Base-by-base conservation (phyloP, 2,329 filamentous ascomycete species). In the Rhynchosporium graminicola region DNA sequence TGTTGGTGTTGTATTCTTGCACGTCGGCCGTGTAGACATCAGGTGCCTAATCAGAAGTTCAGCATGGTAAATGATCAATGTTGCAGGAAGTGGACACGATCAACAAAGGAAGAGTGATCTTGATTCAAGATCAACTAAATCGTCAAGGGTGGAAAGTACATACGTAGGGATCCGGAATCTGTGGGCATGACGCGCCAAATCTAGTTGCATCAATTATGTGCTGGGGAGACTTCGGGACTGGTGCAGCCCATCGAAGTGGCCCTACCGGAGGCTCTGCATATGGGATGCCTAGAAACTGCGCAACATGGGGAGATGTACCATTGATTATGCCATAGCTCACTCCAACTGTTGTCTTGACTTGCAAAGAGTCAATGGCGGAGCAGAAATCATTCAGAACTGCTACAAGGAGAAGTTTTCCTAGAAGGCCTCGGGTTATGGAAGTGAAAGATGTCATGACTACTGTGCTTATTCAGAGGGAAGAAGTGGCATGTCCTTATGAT, bases 221-320 rank as follows among this genome's bases (percentile, higher is more conserved):
- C 28, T 55, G 50, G 20, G 57, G 52, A 3, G 40, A 33, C 54
- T 67, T 64, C 4, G 57, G 43, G n/a, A 68, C 66, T 3, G 77
- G 69, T 13, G 70, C 72, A 20, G 63, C 67, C 65, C 77, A 79
- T 51, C 77, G 70, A 38, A 72, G 68, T 9, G 75, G 64, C 0
- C 74, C 76, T 10, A 73, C 63, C 63, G 15, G 59, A 36, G 33
- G 33, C 9, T 36, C 33, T 36, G 33, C 33, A 36, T 36, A 36
- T 36, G 33, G 33, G 33, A 36, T 36, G 9, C 33, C 33, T 10
- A 36, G 9, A 10, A 36, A 36, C 33, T 36, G 33, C 33, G 33
- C 55, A n/a, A 70, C 69, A 36, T 62, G 26, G 15, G 67, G 67
- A 26, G 45, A 26, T 2, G 66, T 67, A 3, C 58, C 52, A 29